phyloP scores from a whole-genome alignment of 768 basidiomycete species.

The Macrolepiota dolichaula region DNA sequence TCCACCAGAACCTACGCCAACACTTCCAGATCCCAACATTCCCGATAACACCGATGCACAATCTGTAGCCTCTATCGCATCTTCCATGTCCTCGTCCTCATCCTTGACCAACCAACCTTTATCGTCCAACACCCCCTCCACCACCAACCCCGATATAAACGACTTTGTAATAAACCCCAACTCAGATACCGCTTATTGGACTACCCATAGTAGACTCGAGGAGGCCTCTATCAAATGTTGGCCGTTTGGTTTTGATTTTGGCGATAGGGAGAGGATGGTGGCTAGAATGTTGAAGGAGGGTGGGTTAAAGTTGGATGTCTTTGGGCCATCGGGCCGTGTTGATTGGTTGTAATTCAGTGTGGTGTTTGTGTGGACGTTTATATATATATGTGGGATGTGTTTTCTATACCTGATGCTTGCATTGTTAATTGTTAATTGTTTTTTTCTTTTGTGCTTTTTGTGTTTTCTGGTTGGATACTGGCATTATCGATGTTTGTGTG shows the following conservation, averaged over 20 bases:
- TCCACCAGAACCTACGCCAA: not conserved
- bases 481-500: too few species aligned
- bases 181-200: not conserved
- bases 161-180: not conserved
- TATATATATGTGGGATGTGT: too few species aligned
- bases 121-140: not conserved
- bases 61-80: not conserved
- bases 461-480: too few species aligned
- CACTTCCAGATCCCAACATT: not conserved
- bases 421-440: too few species aligned
- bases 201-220: not conserved
- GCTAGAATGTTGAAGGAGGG: not conserved
- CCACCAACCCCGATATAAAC: not conserved
- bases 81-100: not conserved
- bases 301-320: not conserved
- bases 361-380: too few species aligned
- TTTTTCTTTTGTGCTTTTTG: too few species aligned
- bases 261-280: not conserved
- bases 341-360: not conserved
- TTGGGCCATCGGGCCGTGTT: not conserved
- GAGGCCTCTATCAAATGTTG: constrained; percentile 1
- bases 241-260: constrained; percentile 6
- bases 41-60: not conserved
- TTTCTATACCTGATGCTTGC: too few species aligned
- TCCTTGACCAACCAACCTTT: not conserved